These are phyloP conservation scores for Bipolaris cookei DNA, from an alignment of 2,329 filamentous ascomycete genomes.

Conservation along the genomic window DNA sequence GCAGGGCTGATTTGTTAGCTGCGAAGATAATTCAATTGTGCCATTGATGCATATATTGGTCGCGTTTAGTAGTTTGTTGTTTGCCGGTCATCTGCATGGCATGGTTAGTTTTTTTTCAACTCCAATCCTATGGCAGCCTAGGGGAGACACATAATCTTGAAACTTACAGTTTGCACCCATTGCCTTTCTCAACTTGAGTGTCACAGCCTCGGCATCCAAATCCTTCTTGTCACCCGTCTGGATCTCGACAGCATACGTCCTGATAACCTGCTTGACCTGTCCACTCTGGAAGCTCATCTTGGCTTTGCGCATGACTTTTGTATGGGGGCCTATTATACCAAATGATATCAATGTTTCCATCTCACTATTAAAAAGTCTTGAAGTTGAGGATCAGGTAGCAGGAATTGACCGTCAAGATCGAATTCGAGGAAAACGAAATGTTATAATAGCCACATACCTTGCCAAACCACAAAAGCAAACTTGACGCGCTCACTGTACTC, in stretches of 20 bases:
- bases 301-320: constrained; percentile 73
- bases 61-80: constrained; percentile 25
- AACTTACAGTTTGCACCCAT: constrained; percentile 73
- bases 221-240: constrained; percentile 67
- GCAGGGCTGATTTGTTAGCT: neutral
- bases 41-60: neutral
- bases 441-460: constrained; percentile 57
- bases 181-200: constrained; percentile 66
- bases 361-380: neutral
- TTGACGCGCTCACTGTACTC: constrained; percentile 72
- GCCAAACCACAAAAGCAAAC: constrained; percentile 72
- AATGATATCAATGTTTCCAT: neutral
- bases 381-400: neutral
- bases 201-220: constrained; percentile 66
- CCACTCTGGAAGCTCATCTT: constrained; percentile 71
- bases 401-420: neutral
- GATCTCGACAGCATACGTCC: constrained; percentile 70
- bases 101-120: constrained; percentile 1
- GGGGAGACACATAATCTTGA: neutral
- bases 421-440: neutral
- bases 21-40: neutral
- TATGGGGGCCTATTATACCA: constrained; percentile 46
- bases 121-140: neutral
- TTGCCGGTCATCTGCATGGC: constrained; percentile 28
- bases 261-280: constrained; percentile 67